Base-by-base conservation (phyloP, 495 filamentous ascomycete species). In the Penicillium silybi region DNA sequence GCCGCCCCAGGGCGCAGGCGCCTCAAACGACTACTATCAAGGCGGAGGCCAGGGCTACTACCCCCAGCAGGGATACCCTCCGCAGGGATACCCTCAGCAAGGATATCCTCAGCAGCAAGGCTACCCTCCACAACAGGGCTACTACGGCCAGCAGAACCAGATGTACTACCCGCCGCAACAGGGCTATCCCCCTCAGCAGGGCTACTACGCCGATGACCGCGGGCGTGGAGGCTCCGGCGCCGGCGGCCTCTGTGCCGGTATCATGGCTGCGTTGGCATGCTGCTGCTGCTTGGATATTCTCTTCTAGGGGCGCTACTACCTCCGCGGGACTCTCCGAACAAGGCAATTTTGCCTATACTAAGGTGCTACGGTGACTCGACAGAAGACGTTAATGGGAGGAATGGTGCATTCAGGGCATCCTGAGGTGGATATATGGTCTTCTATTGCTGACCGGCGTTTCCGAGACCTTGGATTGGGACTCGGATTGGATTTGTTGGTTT, bases 231-330 rank as follows among this genome's bases (percentile, higher is more conserved):
- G 62, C 17, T 52, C 62, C 6, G 53, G 57, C 2, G 64, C 64
- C 6, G 73, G 68, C 7, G 78, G 77, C 2, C 56, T 78, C 16
- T 76, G 76, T 23, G 73, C 76, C 0, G 77, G 72, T 58, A 62
- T 79, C 9, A 57, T 78, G 61, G 76, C 73, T 41, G 74, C 70
- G 15, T 27, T 79, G 37, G 77, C 77, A 9, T 78, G 77, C 48
- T 81, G 78, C 54, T 81, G 78, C 56, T 80, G 77, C 55, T 73
- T 80, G 69, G 78, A 81, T 66, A 72, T 79, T 41, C 52, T 81
- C 29, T 75, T 80, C 48, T 81, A 73, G 53, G 45, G 11, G 13
- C 1, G 34, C 16, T 26, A 18, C 4, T 35, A 2, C 10, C 3
- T n/a, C 32, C 2, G 10, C 4, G 37, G 16, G 16, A 39, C n/a